phyloP scores from a whole-genome alignment of 2,329 filamentous ascomycete genomes.

The Torrubiella hemipterigena region DNA sequence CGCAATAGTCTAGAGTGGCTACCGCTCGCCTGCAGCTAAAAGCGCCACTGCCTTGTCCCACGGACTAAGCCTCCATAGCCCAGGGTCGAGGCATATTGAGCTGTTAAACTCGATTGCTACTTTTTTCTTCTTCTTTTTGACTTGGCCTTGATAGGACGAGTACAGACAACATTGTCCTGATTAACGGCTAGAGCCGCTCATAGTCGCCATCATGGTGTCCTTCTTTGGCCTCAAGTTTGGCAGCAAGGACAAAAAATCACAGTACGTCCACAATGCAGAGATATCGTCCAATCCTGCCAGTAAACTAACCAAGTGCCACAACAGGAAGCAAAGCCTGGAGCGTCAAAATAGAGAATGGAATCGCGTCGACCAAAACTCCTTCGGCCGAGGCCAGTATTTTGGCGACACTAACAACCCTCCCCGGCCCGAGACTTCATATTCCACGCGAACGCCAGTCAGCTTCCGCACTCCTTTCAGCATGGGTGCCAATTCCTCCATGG shows the following conservation, averaged over 20 bases:
- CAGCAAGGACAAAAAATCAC: conserved; percentile 44
- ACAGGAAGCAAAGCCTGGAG: conserved; percentile 16
- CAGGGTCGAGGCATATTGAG: too few relatives aligned
- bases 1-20: too few relatives aligned
- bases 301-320: conserved; percentile 8
- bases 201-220: conserved; percentile 35
- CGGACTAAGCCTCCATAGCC: too few relatives aligned
- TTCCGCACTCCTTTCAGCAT: conserved; percentile 23
- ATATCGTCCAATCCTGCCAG: background rate
- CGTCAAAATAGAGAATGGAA: background rate
- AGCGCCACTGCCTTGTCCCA: too few relatives aligned
- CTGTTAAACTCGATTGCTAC: too few relatives aligned
- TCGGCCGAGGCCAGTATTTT: conserved; percentile 22
- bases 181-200: too few relatives aligned
- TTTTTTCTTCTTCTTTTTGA: background rate
- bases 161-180: too few relatives aligned
- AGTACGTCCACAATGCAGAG: conserved; percentile 14
- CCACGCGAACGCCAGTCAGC: conserved; percentile 14
- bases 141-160: background rate
- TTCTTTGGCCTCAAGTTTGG: conserved; percentile 47
- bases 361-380: conserved; percentile 3
- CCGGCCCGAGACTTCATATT: conserved; percentile 29
- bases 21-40: too few relatives aligned
- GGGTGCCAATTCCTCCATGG: conserved; percentile 29
- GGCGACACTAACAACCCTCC: conserved; percentile 19